Conservation (phyloP, 2,329 filamentous ascomycete species). For the Tolypocladium capitatum region DNA sequence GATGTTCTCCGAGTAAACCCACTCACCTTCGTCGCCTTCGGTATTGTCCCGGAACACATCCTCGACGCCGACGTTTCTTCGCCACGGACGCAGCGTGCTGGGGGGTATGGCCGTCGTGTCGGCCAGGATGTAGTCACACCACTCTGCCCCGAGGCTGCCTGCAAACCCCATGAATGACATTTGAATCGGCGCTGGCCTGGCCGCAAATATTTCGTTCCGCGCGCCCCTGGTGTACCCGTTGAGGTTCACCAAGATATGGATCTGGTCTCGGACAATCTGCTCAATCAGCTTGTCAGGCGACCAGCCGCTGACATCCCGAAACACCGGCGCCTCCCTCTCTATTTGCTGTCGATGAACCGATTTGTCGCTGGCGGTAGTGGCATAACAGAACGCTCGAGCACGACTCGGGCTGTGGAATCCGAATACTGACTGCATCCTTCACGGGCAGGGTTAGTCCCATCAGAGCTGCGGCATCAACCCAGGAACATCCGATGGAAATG, state of each 20-base stretch:
- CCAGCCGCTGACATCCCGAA: slow-evolving; percentile 81
- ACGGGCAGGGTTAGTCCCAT: background rate
- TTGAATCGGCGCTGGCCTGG: slow-evolving; percentile 84
- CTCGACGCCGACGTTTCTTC: slow-evolving; percentile 59
- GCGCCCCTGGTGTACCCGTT: slow-evolving; percentile 95
- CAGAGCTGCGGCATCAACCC: background rate
- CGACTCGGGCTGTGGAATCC: slow-evolving; percentile 65
- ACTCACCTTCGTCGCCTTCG: slow-evolving; percentile 57
- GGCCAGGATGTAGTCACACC: slow-evolving; percentile 94
- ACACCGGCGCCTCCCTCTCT: slow-evolving; percentile 80
- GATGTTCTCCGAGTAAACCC: slow-evolving; percentile 95
- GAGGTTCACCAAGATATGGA: slow-evolving; percentile 93
- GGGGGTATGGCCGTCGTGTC: slow-evolving; percentile 77
- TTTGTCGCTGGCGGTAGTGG: slow-evolving; percentile 80
- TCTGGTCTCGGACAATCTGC: slow-evolving; percentile 75
- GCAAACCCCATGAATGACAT: slow-evolving; percentile 99
- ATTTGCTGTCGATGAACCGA: slow-evolving; percentile 87
- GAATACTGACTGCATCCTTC: slow-evolving; percentile 91
- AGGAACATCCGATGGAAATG: too few species aligned
- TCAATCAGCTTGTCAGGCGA: slow-evolving; percentile 68
- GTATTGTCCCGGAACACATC: slow-evolving; percentile 56
- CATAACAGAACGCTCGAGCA: slow-evolving; percentile 85
- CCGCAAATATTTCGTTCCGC: slow-evolving; percentile 95
- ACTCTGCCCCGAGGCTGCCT: slow-evolving; percentile 87
- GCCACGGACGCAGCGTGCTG: slow-evolving; percentile 66